Base-by-base conservation (phyloP, 108 stramenopile species). In the Discostella pseudostelligera region DNA sequence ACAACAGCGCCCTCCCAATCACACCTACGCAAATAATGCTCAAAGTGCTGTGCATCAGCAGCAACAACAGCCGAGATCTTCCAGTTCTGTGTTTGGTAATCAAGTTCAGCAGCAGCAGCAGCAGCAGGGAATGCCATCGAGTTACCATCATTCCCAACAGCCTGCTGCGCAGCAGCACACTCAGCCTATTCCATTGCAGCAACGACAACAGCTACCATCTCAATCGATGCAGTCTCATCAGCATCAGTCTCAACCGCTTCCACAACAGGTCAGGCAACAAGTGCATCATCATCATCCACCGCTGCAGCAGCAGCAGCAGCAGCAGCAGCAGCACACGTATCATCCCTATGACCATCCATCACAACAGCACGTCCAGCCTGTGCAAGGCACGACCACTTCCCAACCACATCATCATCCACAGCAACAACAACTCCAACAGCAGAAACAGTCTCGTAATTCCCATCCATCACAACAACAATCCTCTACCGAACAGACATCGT, bases 351-450 rank as follows among this genome's bases (percentile, higher is more conserved):
- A 46, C 35, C 70, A 71, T 50, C 76, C 65, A 37, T 48, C 70
- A 56, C 69, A 69, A 48, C 73, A 69, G 49, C 73, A 74, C 45
- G 47, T 44, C 28, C 69, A 69, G 32, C 44, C 17, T 17, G 47
- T 49, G 9, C 60, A 51, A 53, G 61, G 46, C 13, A 53, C 25
- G 10, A 14, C 28, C 0, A 67, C 43, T 26, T 26, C 29, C 56
- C 56, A 19, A 35, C 19, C 21, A 16, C 60, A 56, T 24, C 56
- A 29, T 17, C 20, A 29, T 1, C 29, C 10, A 25, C 35, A 51
- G 16, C 39, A 56, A 8, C 32, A 26, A 40, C 59, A 32, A 32
- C 32, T 4, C 22, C 56, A 29, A 22, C 20, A 29, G 9, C 29
- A 36, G 53, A 16, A 51, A 14, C 39, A 39, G 8, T 37, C 51